These are phyloP conservation scores for Hypomyces rosellus DNA, from an alignment of 2,329 filamentous ascomycete species.

Conservation along the genomic window DNA sequence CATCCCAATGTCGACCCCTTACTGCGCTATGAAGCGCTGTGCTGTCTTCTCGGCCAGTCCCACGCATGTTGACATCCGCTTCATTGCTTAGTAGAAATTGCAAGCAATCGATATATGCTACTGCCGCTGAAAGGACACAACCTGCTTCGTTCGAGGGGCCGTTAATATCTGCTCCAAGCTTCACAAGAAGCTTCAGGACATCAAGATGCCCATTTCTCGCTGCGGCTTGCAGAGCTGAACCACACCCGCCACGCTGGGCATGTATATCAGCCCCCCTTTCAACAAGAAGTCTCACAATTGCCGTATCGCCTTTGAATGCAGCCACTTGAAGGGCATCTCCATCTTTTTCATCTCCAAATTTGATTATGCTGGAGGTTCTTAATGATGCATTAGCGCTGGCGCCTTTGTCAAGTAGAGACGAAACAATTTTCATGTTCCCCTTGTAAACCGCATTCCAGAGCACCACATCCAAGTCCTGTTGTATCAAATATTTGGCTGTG, in stretches of 20 bases:
- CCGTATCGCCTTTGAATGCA: too few relatives aligned
- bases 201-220: not conserved
- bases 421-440: not conserved
- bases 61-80: not conserved
- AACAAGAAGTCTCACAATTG: too few relatives aligned
- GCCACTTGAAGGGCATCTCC: too few relatives aligned
- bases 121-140: not conserved
- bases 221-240: not conserved
- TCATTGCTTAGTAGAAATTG: not conserved
- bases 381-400: slow-evolving; percentile 1
- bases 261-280: not conserved
- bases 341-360: too few relatives aligned
- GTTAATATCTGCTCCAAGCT: not conserved
- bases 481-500: not conserved
- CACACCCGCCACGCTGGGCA: not conserved
- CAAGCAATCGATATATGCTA: not conserved
- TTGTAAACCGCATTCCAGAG: not conserved
- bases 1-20: not conserved
- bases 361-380: too few relatives aligned
- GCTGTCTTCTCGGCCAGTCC: not conserved
- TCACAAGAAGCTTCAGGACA: not conserved
- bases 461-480: not conserved
- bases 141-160: not conserved
- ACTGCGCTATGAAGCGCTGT: not conserved
- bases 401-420: not conserved